phyloP scores from a whole-genome alignment of 805 yeast genomes.

The Soucietia sequanensis region DNA sequence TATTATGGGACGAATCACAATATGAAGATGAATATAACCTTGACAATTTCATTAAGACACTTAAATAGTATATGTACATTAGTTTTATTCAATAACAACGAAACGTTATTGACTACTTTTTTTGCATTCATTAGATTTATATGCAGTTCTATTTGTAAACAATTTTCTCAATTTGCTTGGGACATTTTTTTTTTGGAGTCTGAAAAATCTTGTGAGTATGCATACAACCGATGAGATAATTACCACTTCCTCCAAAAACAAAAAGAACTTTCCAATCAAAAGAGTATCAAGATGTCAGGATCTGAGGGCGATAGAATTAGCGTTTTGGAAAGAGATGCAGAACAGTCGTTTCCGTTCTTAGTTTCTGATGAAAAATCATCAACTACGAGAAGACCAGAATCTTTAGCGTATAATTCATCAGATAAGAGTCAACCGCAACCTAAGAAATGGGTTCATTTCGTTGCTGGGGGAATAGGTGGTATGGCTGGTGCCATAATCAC shows the following conservation, averaged over 20 bases:
- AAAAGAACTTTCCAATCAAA: too few species aligned
- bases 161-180: too few species aligned
- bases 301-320: neutral
- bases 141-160: too few species aligned
- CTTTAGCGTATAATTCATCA: constrained; percentile 13
- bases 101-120: too few species aligned
- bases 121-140: too few species aligned
- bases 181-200: too few species aligned
- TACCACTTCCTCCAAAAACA: too few species aligned
- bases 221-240: too few species aligned
- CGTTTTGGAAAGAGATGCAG: constrained; percentile 50
- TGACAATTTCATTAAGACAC: constrained; percentile 85
- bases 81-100: too few species aligned
- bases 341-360: constrained; percentile 57
- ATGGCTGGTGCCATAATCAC: constrained; percentile 97
- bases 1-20: constrained; percentile 94
- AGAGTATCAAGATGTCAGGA: neutral
- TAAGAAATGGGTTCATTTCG: constrained; percentile 68
- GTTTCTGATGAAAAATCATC: constrained; percentile 74
- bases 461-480: constrained; percentile 94
- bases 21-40: constrained; percentile 96
- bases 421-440: constrained; percentile 13
- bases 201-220: too few species aligned
- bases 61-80: constrained; percentile 47
- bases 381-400: constrained; percentile 41